Evolutionary conservation across 352 stramenopile species (phyloP).

Genomic region (Globisporangium nagaii): DNA sequence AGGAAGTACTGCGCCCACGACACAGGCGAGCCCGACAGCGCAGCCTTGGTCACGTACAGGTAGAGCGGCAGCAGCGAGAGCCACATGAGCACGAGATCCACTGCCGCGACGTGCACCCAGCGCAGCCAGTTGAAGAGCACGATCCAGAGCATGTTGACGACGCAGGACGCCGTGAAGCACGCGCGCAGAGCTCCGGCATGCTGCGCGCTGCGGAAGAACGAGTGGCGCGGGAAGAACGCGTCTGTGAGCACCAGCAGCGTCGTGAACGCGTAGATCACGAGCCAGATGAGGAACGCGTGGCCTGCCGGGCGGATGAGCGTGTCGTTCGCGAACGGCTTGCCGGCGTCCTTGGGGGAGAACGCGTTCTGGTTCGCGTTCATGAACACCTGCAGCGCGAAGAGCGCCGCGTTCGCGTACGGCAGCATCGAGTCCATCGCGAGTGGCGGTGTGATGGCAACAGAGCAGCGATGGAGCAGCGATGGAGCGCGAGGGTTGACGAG

Average conservation of each 20-base stretch:
- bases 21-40: constrained; percentile 19
- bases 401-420: constrained; percentile 39
- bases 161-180: constrained; percentile 14
- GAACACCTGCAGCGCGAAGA: constrained; percentile 47
- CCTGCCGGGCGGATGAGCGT: constrained; percentile 7
- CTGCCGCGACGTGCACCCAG: constrained; percentile 23
- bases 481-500: no score
- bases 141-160: constrained; percentile 16
- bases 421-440: constrained; percentile 11
- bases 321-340: constrained; percentile 1
- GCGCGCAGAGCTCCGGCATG: constrained; percentile 3
- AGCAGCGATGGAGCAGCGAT: no score
- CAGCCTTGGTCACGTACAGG: constrained; percentile 43
- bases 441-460: not conserved
- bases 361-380: constrained; percentile 32
- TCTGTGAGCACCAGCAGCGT: constrained; percentile 17
- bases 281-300: constrained; percentile 19
- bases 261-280: constrained; percentile 17
- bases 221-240: constrained; percentile 10
- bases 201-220: constrained; percentile 11
- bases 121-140: constrained; percentile 20
- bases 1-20: constrained; percentile 47
- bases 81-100: constrained; percentile 57
- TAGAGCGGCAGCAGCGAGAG: constrained; percentile 53
- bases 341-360: constrained; percentile 20